Evolutionary conservation across 2,329 filamentous ascomycete genomes (phyloP).

Genomic region (Monosporascus sp.): DNA sequence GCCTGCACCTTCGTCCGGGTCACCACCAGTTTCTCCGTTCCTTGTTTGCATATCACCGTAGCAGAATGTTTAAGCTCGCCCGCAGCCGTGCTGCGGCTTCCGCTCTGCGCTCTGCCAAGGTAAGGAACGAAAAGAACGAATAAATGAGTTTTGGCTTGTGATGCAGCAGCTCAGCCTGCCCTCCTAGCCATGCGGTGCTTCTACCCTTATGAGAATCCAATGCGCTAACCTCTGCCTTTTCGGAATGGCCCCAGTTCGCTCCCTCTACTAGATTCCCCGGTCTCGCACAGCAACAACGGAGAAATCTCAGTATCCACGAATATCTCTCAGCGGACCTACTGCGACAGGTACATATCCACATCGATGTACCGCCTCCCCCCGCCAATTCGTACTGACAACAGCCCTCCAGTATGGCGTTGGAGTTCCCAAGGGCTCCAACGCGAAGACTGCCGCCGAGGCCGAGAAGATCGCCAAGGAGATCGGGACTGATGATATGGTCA

Average conservation of each 20-base stretch:
- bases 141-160: conserved; percentile 7
- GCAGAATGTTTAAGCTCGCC: conserved; percentile 77
- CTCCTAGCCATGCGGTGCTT: too few species aligned
- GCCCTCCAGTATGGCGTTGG: conserved; percentile 77
- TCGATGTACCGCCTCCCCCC: conserved; percentile 5
- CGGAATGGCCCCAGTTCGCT: conserved; percentile 33
- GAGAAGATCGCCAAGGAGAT: conserved; percentile 88
- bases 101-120: conserved; percentile 73
- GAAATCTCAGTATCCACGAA: conserved; percentile 95
- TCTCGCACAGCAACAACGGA: conserved; percentile 68
- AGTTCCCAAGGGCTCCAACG: conserved; percentile 85
- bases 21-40: too few species aligned
- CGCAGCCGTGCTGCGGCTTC: conserved; percentile 76
- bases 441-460: conserved; percentile 77
- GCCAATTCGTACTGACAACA: conserved; percentile 17
- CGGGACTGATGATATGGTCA: conserved; percentile 94
- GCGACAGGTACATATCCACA: conserved; percentile 51
- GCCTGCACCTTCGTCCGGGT: too few species aligned
- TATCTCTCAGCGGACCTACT: conserved; percentile 93
- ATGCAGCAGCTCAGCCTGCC: conserved; percentile 5
- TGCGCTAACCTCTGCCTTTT: conserved; percentile 19
- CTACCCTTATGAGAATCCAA: conserved; percentile 5
- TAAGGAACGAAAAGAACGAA: conserved; percentile 35
- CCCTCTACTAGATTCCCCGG: conserved; percentile 56
- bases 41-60: conserved; percentile 23